Base-by-base conservation (phyloP, 306 rosid species). In the Hippophae gyantsensis region DNA sequence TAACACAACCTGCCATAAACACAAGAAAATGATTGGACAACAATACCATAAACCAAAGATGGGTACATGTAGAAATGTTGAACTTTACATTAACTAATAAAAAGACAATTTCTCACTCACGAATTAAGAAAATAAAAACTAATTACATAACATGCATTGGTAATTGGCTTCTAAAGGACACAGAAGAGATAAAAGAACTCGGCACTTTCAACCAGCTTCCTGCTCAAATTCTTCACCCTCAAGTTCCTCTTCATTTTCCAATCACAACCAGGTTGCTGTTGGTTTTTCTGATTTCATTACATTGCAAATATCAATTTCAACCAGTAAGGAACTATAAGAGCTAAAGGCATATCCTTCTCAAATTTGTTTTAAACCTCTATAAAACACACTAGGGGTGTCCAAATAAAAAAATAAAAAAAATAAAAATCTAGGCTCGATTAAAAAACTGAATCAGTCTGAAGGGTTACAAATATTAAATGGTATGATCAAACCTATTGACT, bases 181-280 rank as follows among this genome's bases (percentile, higher is more conserved):
- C 49, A 58, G 23, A 52, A 23, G 59, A 50, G 60, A 48, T 12
- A 2, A 7, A 38, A 66, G 32, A 9, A 49, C 10, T 43, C 65
- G 73, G 52, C 43, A 54, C 60, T 56, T 76, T 90, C 81, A 90
- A 63, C 86, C 80, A 27, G 96, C 85, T 85, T 90, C 98, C 66
- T 85, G 96, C 82, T 87, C 98, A 70, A 85, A 87, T 27, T 90
- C 95, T 79, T 90, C 97, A 5, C 89, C 95, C 57, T 87, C 97
- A 6, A 94, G 82, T 57, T 87, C 96, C 62, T 87, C 98, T 56
- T 79, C 96, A 64, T 87, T 83, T 87, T 50, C 96, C 92, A 42
- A 87, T 81, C 76, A 90, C 82, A 44, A 81, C 54, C 52, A 74
- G 59, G 81, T 75, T 81, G 85, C 80, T 90, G 63, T 76, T 80